Conservation (phyloP, 139 green algal genomes). For the Chlorella sp. region DNA sequence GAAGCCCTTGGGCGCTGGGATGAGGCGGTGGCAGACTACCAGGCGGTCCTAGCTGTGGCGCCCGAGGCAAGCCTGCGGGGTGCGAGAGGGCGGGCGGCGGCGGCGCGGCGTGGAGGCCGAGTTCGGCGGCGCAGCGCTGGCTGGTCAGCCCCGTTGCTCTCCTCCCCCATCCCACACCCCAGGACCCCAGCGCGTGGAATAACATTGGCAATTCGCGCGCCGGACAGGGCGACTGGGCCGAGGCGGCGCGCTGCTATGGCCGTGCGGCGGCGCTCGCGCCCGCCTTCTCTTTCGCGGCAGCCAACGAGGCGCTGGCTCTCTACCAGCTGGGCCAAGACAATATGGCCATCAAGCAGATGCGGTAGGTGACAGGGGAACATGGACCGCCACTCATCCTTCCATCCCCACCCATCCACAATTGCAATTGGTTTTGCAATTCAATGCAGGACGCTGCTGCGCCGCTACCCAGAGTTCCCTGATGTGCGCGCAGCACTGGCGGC, state of each 20-base stretch:
- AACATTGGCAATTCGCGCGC: slow-evolving; percentile 80
- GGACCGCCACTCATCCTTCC: too few relatives aligned
- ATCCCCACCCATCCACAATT: too few relatives aligned
- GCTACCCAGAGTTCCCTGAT: slow-evolving; percentile 83
- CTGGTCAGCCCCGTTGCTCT: too few relatives aligned
- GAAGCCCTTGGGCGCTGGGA: slow-evolving; percentile 73
- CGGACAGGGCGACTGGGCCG: slow-evolving; percentile 18
- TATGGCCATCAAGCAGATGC: slow-evolving; percentile 67
- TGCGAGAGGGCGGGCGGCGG: too few relatives aligned
- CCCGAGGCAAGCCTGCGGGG: slow-evolving; percentile 71
- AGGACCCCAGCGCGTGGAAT: too few relatives aligned
- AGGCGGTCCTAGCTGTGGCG: slow-evolving; percentile 63
- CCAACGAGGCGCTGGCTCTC: slow-evolving; percentile 74
- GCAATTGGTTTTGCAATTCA: too few relatives aligned
- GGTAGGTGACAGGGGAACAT: slow-evolving; percentile 21
- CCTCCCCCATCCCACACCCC: too few relatives aligned
- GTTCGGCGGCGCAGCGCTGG: too few relatives aligned
- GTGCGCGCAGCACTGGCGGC: slow-evolving; percentile 81
- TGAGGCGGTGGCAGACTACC: slow-evolving; percentile 82
- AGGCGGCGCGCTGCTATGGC: slow-evolving; percentile 58
- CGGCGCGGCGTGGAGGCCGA: too few relatives aligned
- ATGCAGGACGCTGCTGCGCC: slow-evolving; percentile 63
- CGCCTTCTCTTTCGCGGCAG: slow-evolving; percentile 80
- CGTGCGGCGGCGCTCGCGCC: slow-evolving; percentile 66
- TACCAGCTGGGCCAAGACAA: slow-evolving; percentile 73